These are phyloP conservation scores for Camellia sinensis DNA, from an alignment of 148 eudicot species.

Conservation along the genomic window DNA sequence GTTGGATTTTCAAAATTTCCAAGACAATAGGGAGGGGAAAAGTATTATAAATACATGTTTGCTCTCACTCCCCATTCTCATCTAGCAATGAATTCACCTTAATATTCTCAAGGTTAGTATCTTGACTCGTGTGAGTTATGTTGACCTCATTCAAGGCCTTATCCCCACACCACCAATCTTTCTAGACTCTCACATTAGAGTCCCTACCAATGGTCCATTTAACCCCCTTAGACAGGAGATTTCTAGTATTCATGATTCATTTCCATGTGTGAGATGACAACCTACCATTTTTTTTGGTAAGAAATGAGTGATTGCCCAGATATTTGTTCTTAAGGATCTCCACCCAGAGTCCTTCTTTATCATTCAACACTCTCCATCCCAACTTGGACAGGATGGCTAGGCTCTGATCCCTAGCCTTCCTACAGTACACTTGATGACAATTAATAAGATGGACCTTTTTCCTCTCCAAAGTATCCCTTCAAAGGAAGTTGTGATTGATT, in stretches of 20 bases:
- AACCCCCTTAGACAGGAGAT: background rate
- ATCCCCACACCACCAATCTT: background rate
- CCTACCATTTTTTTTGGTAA: background rate
- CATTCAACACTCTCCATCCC: background rate
- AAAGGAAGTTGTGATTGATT: background rate
- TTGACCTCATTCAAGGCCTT: background rate
- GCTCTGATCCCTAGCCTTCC: background rate
- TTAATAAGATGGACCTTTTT: background rate
- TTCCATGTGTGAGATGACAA: background rate
- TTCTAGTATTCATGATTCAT: background rate
- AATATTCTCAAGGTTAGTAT: background rate
- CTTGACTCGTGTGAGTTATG: background rate
- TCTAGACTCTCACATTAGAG: background rate
- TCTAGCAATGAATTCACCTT: background rate
- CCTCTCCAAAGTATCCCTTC: background rate
- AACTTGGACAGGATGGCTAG: background rate
- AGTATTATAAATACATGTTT: background rate
- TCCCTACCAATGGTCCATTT: background rate
- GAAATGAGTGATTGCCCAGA: background rate
- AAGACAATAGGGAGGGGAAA: background rate
- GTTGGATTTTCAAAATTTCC: background rate
- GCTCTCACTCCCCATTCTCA: background rate
- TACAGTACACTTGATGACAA: background rate
- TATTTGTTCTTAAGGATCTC: background rate
- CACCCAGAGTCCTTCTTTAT: background rate